Conservation (phyloP, 345 rosid species). For the Microthlaspi erraticum region DNA sequence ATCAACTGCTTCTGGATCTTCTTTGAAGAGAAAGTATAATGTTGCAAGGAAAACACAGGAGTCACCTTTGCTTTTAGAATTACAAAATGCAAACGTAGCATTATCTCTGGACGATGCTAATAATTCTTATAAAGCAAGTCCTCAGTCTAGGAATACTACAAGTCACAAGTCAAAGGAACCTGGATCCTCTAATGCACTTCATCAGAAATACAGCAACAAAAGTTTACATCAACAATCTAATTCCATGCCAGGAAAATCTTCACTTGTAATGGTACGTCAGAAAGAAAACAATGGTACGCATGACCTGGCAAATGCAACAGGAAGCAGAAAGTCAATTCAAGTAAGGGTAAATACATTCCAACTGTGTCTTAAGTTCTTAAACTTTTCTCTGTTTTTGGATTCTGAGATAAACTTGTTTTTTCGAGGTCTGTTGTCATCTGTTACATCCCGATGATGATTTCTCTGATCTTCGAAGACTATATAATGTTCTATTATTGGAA, state of each 20-base stretch:
- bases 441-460: slow-evolving; percentile 14
- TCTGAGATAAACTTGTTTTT: neutral
- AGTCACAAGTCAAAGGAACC: slow-evolving; percentile 62
- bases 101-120: slow-evolving; percentile 49
- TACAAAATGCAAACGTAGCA: slow-evolving; percentile 54
- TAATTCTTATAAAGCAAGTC: slow-evolving; percentile 58
- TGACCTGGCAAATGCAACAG: slow-evolving; percentile 67
- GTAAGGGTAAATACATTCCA: slow-evolving; percentile 57
- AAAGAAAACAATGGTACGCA: slow-evolving; percentile 61
- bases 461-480: slow-evolving; percentile 2
- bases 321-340: slow-evolving; percentile 55
- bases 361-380: slow-evolving; percentile 7
- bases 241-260: slow-evolving; percentile 56
- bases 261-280: slow-evolving; percentile 40
- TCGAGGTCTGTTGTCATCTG: slow-evolving; percentile 21
- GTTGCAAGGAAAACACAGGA: slow-evolving; percentile 54
- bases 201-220: slow-evolving; percentile 60
- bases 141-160: slow-evolving; percentile 49
- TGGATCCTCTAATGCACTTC: slow-evolving; percentile 51
- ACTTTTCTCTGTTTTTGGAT: neutral
- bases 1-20: slow-evolving; percentile 47
- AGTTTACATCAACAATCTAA: slow-evolving; percentile 52
- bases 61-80: slow-evolving; percentile 49
- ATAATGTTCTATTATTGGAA: neutral
- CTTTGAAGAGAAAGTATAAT: slow-evolving; percentile 61